Base-by-base conservation (phyloP, 345 rosid species). In the Lenwebbia sp. region DNA sequence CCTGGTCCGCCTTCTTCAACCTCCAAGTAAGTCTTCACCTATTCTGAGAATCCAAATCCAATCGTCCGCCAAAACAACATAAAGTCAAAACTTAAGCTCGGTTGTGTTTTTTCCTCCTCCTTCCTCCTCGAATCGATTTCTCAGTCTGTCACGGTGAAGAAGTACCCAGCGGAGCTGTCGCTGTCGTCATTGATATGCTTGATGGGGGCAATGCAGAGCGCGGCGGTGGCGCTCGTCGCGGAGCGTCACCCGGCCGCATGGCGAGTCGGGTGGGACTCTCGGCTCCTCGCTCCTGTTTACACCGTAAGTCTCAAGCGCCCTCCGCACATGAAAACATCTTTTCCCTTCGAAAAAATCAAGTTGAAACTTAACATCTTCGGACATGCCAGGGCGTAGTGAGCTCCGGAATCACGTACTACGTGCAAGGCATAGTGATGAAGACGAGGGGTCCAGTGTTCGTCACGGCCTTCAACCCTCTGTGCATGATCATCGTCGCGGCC, bases 371-470 rank as follows among this genome's bases (percentile, higher is more conserved):
- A 0, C 13, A 60, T 44, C 62, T 56, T 62, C 47, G 60, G 60
- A 21, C 25, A 44, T 37, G 26, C 14, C 88, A 93, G 96, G 97
- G 96, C 22, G 84, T 96, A 15, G 87, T 94, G 62, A 90, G 94
- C 86, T 95, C 95, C 4, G 98, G 98, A 13, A 84, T 96, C 25
- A 90, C 96, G 0, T 94, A 94, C 83, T 93, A 96, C 53, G 94
- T 94, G 60, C 96, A 95, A 95, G 96, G 98, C 1, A 85, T 91
- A 28, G 98, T 95, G 85, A 90, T 94, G 96, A 93, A 89, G 86
- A 90, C 92, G 10, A 94, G 94, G 90, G 96, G 96, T 3, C 96
- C 94, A 0, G 98, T 94, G 10, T 96, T 94, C 40, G 96, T 94
- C 17, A 95, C 98, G 17, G 95, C 94, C 12, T 95, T 96, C 86